A percentile compares a stretch with the other conserved stretches of the same genome.
Evolutionary conservation across 2,329 filamentous ascomycete species (phyloP).

Genomic region (Fusarium sp.): DNA sequence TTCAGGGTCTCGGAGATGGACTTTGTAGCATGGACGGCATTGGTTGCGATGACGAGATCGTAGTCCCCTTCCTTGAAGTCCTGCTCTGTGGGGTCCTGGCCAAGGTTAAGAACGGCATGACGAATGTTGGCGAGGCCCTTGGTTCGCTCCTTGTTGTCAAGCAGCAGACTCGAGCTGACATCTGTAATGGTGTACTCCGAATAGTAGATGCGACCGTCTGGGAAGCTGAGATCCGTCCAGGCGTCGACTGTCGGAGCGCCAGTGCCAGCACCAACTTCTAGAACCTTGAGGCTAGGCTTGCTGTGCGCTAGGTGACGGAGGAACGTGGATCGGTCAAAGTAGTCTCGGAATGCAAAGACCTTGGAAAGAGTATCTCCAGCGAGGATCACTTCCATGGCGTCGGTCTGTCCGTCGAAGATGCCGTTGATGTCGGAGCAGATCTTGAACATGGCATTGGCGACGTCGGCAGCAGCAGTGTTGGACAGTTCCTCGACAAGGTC

Average conservation of each 20-base stretch:
- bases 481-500: conserved; percentile 7
- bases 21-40: conserved; percentile 51
- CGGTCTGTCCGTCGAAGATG: conserved; percentile 40
- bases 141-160: conserved; percentile 45
- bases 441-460: conserved; percentile 20
- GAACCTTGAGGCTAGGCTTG: conserved; percentile 47
- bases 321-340: conserved; percentile 35
- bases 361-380: conserved; percentile 46
- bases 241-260: conserved; percentile 50
- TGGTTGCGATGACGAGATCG: conserved; percentile 6
- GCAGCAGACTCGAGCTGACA: conserved; percentile 45
- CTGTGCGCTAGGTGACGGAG: conserved; percentile 40
- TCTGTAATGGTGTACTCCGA: conserved; percentile 48
- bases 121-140: conserved; percentile 23
- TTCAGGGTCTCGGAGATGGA: conserved; percentile 40
- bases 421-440: conserved; percentile 14
- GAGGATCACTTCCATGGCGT: conserved; percentile 48
- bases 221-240: conserved; percentile 39
- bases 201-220: conserved; percentile 34
- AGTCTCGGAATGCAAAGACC: conserved; percentile 43
- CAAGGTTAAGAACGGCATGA: neutral
- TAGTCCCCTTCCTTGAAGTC: neutral
- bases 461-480: conserved; percentile 6
- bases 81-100: neutral
- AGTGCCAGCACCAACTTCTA: conserved; percentile 57